Conservation (phyloP, 176 grass and related monocot genomes). For the Raddia guianensis region DNA sequence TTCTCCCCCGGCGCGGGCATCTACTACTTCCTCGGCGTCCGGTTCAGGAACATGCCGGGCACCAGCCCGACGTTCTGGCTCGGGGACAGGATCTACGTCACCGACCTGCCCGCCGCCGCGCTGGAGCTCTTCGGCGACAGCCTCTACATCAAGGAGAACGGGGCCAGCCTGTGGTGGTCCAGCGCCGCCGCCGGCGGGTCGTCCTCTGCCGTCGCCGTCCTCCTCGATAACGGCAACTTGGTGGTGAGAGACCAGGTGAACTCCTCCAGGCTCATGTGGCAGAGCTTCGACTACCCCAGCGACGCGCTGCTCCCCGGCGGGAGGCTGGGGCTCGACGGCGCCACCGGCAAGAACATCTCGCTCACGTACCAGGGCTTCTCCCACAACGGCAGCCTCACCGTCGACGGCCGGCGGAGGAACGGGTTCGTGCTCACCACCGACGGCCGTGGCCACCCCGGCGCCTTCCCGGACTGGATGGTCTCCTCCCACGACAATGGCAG, state of each 20-base stretch:
- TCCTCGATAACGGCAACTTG: constrained; percentile 43
- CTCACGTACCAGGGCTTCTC: constrained; percentile 13
- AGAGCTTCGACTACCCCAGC: constrained; percentile 57
- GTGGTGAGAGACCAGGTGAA: constrained; percentile 37
- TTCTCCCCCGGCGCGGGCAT: constrained; percentile 16
- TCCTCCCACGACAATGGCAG: constrained; percentile 20
- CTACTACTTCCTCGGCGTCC: constrained; percentile 34
- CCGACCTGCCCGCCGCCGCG: constrained; percentile 10
- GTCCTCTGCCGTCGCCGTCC: constrained; percentile 10
- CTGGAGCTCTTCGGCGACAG: constrained; percentile 25
- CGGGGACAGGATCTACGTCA: constrained; percentile 32
- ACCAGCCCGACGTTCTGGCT: constrained; percentile 32
- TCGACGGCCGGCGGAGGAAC: constrained; percentile 34
- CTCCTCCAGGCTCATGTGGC: constrained; percentile 41
- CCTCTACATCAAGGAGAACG: constrained; percentile 32
- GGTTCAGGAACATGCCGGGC: constrained; percentile 7
- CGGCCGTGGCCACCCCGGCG: background rate
- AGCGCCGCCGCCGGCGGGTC: background rate
- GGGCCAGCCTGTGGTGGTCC: constrained; percentile 25
- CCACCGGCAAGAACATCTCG: constrained; percentile 46
- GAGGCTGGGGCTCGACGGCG: constrained; percentile 46
- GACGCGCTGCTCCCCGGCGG: constrained; percentile 53
- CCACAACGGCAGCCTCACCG: constrained; percentile 45
- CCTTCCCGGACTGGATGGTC: constrained; percentile 59
- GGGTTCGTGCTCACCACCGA: constrained; percentile 52